Conservation (phyloP, 2,329 filamentous ascomycete species). For the Sporothrix euskadiensis region DNA sequence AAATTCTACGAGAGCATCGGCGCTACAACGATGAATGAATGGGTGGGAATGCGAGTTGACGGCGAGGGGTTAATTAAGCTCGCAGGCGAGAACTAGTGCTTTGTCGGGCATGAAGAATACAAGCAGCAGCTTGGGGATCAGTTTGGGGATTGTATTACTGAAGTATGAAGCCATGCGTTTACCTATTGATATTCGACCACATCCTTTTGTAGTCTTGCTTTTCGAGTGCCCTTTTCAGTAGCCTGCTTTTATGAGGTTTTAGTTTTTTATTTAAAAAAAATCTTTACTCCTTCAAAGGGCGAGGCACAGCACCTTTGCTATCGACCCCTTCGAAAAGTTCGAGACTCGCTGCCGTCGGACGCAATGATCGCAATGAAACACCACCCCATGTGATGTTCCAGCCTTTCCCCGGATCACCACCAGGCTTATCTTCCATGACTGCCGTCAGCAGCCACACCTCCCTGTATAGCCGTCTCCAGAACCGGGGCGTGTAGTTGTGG, state of each 20-base stretch:
- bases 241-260: no score
- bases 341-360: slow-evolving; percentile 41
- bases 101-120: background rate
- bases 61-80: slow-evolving; percentile 63
- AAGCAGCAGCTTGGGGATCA: background rate
- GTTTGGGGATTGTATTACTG: background rate
- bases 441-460: slow-evolving; percentile 50
- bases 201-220: background rate
- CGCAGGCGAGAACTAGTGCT: slow-evolving; percentile 40
- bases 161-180: background rate
- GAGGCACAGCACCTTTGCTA: slow-evolving; percentile 33
- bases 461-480: slow-evolving; percentile 52
- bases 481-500: slow-evolving; percentile 43
- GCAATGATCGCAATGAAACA: slow-evolving; percentile 35
- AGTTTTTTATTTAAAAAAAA: no score
- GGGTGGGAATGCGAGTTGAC: slow-evolving; percentile 75
- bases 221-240: background rate
- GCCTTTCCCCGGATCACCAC: slow-evolving; percentile 21
- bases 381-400: slow-evolving; percentile 52
- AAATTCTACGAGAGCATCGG: slow-evolving; percentile 78
- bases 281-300: background rate
- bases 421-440: slow-evolving; percentile 42
- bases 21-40: slow-evolving; percentile 66
- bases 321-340: slow-evolving; percentile 54
- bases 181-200: background rate